phyloP scores from a whole-genome alignment of 345 rosid genomes.

The Eucalyptus leucophloia region DNA sequence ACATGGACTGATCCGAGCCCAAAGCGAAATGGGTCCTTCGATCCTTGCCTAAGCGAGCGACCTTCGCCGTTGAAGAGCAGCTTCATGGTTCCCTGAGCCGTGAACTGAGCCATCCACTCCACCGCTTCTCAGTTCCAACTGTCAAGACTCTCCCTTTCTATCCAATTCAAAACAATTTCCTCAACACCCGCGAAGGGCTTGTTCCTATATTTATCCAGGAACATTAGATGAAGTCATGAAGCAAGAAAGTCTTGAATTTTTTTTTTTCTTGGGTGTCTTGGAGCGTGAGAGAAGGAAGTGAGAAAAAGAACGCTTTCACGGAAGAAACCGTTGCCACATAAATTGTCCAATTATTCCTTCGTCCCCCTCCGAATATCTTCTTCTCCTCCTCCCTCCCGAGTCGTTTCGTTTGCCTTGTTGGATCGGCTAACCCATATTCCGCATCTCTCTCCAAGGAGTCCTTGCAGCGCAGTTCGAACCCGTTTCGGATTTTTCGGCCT shows the following conservation, averaged over 20 bases:
- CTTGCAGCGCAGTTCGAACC: background rate
- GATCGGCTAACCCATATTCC: background rate
- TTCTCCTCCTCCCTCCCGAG: background rate
- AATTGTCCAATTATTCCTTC: background rate
- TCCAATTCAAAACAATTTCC: background rate
- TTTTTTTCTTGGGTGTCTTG: background rate
- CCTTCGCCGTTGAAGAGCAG: slow-evolving; percentile 1
- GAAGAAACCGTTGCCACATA: slow-evolving; percentile 10
- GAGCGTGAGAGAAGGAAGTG: background rate
- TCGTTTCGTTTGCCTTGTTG: background rate
- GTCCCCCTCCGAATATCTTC: background rate
- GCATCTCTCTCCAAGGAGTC: background rate
- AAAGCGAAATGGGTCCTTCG: background rate
- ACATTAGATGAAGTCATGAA: background rate
- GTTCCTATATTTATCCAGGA: background rate
- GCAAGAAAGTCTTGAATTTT: background rate
- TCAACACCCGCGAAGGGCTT: background rate
- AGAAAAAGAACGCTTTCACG: background rate
- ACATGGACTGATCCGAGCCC: background rate
- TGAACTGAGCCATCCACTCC: slow-evolving; percentile 6
- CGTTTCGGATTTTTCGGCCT: background rate
- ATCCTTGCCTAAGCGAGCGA: background rate
- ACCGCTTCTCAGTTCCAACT: background rate
- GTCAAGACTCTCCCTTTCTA: background rate
- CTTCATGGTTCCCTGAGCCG: background rate